Evolutionary conservation across 108 stramenopile species (phyloP).

Genomic region (Skeletonema tropicum): DNA sequence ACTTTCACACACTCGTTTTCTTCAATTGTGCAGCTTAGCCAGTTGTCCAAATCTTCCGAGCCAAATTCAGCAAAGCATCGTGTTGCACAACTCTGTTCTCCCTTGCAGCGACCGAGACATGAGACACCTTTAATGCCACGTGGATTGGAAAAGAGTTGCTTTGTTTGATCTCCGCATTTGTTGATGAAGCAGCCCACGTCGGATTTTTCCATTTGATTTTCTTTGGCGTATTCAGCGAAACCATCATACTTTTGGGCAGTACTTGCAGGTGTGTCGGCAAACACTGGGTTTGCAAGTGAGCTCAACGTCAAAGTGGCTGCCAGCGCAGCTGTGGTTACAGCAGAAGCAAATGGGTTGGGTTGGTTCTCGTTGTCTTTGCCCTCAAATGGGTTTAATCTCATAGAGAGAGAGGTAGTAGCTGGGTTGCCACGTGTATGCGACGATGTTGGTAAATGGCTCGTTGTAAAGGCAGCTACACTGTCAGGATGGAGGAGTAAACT

Average conservation of each 20-base stretch:
- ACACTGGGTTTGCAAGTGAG: conserved; percentile 8
- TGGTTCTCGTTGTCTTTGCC: conserved; percentile 1
- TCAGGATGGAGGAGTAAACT: not conserved
- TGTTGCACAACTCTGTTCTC: conserved; percentile 87
- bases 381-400: conserved; percentile 2
- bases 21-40: conserved; percentile 87
- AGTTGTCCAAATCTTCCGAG: conserved; percentile 71
- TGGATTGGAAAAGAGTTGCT: conserved; percentile 79
- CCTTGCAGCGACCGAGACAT: conserved; percentile 92
- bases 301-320: conserved; percentile 7
- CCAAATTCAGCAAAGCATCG: conserved; percentile 88
- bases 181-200: conserved; percentile 86
- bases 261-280: conserved; percentile 36
- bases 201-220: conserved; percentile 83
- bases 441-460: not conserved
- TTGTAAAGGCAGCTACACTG: not conserved
- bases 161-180: conserved; percentile 81
- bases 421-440: not conserved
- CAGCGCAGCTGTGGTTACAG: conserved; percentile 1
- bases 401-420: not conserved
- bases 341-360: conserved; percentile 12
- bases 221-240: conserved; percentile 85
- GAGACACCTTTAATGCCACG: conserved; percentile 86
- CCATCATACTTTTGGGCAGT: conserved; percentile 67
- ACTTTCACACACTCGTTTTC: conserved; percentile 90